phyloP scores from a whole-genome alignment of 2,329 filamentous ascomycete genomes.

The Pseudogymnoascus sp. region DNA sequence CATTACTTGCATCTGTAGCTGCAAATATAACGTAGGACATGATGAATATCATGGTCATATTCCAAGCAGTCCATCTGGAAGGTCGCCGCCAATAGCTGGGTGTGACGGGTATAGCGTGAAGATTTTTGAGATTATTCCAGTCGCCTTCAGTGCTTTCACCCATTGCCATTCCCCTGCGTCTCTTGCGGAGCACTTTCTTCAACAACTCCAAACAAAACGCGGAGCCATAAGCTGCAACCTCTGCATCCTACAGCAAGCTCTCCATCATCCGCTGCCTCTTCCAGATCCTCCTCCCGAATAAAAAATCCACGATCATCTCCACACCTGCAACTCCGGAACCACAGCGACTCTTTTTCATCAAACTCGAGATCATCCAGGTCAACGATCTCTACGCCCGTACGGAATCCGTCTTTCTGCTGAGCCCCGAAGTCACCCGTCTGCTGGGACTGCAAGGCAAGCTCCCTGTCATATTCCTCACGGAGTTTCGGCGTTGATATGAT shows the following conservation, averaged over 20 bases:
- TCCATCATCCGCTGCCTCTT: constrained; percentile 50
- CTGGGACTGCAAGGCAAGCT: constrained; percentile 32
- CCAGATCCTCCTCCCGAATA: constrained; percentile 52
- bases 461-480: constrained; percentile 48
- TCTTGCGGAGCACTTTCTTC: constrained; percentile 24
- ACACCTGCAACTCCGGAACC: constrained; percentile 56
- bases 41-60: background rate
- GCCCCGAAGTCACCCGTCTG: constrained; percentile 17
- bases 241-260: constrained; percentile 58
- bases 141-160: constrained; percentile 48
- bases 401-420: constrained; percentile 32
- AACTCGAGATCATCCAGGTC: constrained; percentile 58
- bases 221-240: constrained; percentile 61
- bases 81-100: constrained; percentile 36
- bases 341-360: constrained; percentile 42
- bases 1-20: background rate
- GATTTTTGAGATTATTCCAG: constrained; percentile 65
- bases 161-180: background rate
- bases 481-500: constrained; percentile 45
- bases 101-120: constrained; percentile 83
- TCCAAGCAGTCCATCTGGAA: background rate
- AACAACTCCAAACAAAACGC: constrained; percentile 55
- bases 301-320: constrained; percentile 55
- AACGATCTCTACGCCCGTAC: constrained; percentile 54
- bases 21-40: background rate